These are phyloP conservation scores for Eleusine indica DNA, from an alignment of 176 grass and related monocot species.

Conservation along the genomic window DNA sequence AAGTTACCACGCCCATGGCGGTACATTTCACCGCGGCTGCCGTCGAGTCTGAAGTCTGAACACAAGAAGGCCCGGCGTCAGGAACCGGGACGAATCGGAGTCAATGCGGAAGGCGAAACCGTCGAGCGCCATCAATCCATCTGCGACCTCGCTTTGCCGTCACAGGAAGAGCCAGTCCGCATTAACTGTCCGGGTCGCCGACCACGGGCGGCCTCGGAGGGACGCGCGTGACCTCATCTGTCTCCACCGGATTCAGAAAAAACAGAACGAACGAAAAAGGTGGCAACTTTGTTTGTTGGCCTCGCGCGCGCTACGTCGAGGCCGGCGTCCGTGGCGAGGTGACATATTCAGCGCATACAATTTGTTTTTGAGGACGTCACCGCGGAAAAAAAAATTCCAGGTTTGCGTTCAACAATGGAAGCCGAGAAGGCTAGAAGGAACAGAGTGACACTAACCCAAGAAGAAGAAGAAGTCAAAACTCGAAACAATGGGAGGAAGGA, in stretches of 20 bases:
- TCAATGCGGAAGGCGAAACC: constrained; percentile 25
- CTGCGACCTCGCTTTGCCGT: constrained; percentile 17
- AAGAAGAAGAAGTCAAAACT: background rate
- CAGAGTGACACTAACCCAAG: constrained; percentile 25
- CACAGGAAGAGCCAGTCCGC: constrained; percentile 45
- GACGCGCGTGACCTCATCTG: constrained; percentile 21
- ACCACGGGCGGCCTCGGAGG: background rate
- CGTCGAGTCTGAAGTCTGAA: background rate
- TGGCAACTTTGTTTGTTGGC: background rate
- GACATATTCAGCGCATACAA: background rate
- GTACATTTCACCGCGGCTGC: background rate
- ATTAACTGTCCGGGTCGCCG: constrained; percentile 37
- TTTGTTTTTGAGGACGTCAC: background rate
- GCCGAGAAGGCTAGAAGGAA: constrained; percentile 38
- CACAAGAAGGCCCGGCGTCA: background rate
- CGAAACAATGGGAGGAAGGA: constrained; percentile 1
- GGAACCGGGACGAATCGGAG: background rate
- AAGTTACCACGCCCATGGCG: constrained; percentile 6
- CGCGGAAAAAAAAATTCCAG: constrained; percentile 2
- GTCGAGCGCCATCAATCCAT: constrained; percentile 38
- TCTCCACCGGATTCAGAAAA: background rate
- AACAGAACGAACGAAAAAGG: background rate
- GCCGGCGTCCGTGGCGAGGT: constrained; percentile 8
- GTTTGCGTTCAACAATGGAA: constrained; percentile 29
- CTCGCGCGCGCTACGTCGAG: background rate